Conservation (phyloP, 2,329 filamentous ascomycete genomes). For the Colletotrichum paranaense region DNA sequence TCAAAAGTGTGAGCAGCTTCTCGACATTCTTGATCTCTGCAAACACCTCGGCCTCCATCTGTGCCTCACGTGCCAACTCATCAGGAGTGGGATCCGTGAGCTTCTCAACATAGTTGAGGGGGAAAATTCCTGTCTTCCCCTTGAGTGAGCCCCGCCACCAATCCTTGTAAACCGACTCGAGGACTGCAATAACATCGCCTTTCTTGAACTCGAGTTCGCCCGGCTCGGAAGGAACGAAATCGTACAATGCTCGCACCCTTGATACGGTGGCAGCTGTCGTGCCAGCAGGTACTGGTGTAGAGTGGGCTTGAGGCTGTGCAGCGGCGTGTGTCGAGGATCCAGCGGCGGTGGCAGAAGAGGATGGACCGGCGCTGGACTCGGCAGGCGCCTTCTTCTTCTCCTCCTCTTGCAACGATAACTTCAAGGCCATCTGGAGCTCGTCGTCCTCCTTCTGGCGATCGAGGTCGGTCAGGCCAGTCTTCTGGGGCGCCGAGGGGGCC, state of each 20-base stretch:
- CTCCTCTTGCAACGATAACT: slow-evolving; percentile 92
- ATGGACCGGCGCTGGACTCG: slow-evolving; percentile 48
- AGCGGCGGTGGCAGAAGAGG: slow-evolving; percentile 48
- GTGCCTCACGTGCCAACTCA: slow-evolving; percentile 92
- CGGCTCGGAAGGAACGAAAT: slow-evolving; percentile 93
- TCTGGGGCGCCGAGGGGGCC: slow-evolving; percentile 91
- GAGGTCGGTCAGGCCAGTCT: slow-evolving; percentile 88
- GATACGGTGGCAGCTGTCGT: slow-evolving; percentile 97
- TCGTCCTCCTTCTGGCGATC: slow-evolving; percentile 97
- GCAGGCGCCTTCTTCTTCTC: slow-evolving; percentile 65
- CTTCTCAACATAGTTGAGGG: slow-evolving; percentile 98
- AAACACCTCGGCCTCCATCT: slow-evolving; percentile 85
- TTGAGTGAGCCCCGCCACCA: slow-evolving; percentile 98
- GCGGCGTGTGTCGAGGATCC: slow-evolving; percentile 43
- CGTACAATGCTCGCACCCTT: slow-evolving; percentile 90
- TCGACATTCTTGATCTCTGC: slow-evolving; percentile 73
- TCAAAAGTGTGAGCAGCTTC: slow-evolving; percentile 86
- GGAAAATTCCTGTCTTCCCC: slow-evolving; percentile 97
- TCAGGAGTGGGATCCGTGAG: slow-evolving; percentile 93
- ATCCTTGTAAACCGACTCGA: slow-evolving; percentile 98
- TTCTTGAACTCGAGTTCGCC: slow-evolving; percentile 97
- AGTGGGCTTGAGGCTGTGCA: slow-evolving; percentile 53
- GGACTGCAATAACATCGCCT: slow-evolving; percentile 95
- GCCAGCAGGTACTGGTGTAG: slow-evolving; percentile 76
- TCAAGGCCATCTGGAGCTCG: slow-evolving; percentile 95